phyloP scores from a whole-genome alignment of 2,329 filamentous ascomycete genomes.

The Trichophaea hybrida region DNA sequence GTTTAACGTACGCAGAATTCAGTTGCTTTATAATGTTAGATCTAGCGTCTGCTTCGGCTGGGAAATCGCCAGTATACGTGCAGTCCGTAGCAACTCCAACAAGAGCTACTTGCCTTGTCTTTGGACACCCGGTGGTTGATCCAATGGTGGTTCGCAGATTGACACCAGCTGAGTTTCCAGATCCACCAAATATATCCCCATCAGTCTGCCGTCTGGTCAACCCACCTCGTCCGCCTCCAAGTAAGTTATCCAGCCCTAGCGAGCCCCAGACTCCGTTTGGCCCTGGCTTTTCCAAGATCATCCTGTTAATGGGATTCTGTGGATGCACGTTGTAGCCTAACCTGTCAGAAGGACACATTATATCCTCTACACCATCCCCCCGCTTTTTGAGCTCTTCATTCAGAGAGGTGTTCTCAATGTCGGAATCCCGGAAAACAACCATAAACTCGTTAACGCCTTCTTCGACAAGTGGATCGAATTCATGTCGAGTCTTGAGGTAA shows the following conservation, averaged over 20 bases:
- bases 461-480: constrained; percentile 53
- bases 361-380: constrained; percentile 28
- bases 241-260: constrained; percentile 16
- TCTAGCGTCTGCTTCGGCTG: constrained; percentile 39
- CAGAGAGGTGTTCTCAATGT: constrained; percentile 41
- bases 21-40: constrained; percentile 69
- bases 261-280: constrained; percentile 12
- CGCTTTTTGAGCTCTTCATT: constrained; percentile 1
- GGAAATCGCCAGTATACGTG: constrained; percentile 61
- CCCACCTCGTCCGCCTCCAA: constrained; percentile 34
- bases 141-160: constrained; percentile 71
- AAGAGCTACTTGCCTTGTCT: constrained; percentile 77
- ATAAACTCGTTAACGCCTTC: constrained; percentile 52
- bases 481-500: constrained; percentile 58
- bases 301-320: constrained; percentile 39
- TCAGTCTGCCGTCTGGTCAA: constrained; percentile 27
- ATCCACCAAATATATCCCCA: constrained; percentile 31
- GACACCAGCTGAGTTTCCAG: constrained; percentile 63
- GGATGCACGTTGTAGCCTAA: constrained; percentile 64
- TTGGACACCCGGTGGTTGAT: constrained; percentile 67
- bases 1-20: constrained; percentile 52
- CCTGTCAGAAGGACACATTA: constrained; percentile 57
- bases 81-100: constrained; percentile 90
- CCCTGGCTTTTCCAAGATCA: constrained; percentile 13
- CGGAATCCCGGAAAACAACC: constrained; percentile 85